phyloP scores from a whole-genome alignment of 169 alveolate genomes.

The Cryptosporidium andersoni region DNA sequence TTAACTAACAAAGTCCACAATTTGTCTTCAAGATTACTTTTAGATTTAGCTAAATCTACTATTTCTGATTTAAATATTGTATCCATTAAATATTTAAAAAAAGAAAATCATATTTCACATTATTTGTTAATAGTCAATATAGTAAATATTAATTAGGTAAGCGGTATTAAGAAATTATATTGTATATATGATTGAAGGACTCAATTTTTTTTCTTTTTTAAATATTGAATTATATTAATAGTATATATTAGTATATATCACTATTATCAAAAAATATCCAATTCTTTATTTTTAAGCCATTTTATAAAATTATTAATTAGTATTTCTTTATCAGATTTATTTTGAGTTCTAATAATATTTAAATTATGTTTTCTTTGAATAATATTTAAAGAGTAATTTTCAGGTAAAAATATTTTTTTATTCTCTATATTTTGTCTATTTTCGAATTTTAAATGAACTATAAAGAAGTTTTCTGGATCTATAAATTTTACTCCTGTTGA shows the following conservation, averaged over 20 bases:
- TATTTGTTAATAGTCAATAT: too few species aligned
- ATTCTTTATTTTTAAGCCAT: constrained; percentile 4
- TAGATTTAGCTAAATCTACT: constrained; percentile 14
- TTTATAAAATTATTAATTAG: constrained; percentile 11
- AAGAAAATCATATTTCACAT: too few species aligned
- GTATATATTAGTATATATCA: not conserved
- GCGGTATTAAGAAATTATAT: too few species aligned
- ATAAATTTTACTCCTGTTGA: constrained; percentile 15
- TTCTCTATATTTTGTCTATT: not conserved
- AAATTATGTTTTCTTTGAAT: constrained; percentile 1
- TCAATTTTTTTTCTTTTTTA: too few species aligned
- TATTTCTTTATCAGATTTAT: not conserved
- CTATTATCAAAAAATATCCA: not conserved
- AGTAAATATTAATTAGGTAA: too few species aligned
- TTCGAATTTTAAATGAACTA: constrained; percentile 2
- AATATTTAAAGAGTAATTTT: constrained; percentile 8
- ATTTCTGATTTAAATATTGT: not conserved
- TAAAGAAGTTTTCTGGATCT: constrained; percentile 10
- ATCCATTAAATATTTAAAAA: too few species aligned
- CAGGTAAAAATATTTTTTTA: constrained; percentile 6
- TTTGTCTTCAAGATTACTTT: constrained; percentile 8
- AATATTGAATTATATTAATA: not conserved
- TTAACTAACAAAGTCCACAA: constrained; percentile 27
- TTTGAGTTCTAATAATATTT: constrained; percentile 11
- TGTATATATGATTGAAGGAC: too few species aligned